Base-by-base conservation (phyloP, 352 stramenopile species). In the Albugo candida region DNA sequence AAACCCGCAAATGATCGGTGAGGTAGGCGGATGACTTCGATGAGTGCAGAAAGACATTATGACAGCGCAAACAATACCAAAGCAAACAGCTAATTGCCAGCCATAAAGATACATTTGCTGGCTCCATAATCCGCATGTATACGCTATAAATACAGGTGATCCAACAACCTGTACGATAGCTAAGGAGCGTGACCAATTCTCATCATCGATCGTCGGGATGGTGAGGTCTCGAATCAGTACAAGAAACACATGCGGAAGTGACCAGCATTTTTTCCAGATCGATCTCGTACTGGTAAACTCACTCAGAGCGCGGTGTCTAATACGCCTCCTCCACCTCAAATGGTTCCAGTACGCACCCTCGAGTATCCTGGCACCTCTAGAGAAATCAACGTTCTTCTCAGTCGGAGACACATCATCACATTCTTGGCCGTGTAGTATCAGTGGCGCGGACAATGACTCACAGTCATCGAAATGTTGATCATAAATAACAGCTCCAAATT, bases 81-180 rank as follows among this genome's bases (percentile, higher is more conserved):
- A 38, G 5, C 55, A 34, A 10, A 2, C 18, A 14, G 1, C 38
- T 11, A 2, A 77, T 39, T 35, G 64, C 38, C 47, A 76, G 43
- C 65, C 65, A 83, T 31, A 81, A 27, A 2, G 54, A 60, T 17
- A 77, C 54, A 11, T 57, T 24, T 39, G 49, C 47, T 2, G 56
- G 49, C 11, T 61, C 60, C 39, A 68, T 20, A 6, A 39, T 14
- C 62, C 64, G 51, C 49, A 68, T 0, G 61, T 69, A 47, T 93
- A 80, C 19, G 65, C 49, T n/a, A 76, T 61, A 12, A 96, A 58
- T 51, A 95, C 87, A 5, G 95, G 20, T 2, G 89, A 85, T 37
- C 85, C 83, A 11, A 86, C 66, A 20, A 83, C 54, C 5, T 79
- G 89, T 17, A 96, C 16, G 3, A 79, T 79, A 13, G 94, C 81